These are phyloP conservation scores for Parasitella parasitica DNA, from an alignment of 371 early-diverging fungal species.

Conservation along the genomic window DNA sequence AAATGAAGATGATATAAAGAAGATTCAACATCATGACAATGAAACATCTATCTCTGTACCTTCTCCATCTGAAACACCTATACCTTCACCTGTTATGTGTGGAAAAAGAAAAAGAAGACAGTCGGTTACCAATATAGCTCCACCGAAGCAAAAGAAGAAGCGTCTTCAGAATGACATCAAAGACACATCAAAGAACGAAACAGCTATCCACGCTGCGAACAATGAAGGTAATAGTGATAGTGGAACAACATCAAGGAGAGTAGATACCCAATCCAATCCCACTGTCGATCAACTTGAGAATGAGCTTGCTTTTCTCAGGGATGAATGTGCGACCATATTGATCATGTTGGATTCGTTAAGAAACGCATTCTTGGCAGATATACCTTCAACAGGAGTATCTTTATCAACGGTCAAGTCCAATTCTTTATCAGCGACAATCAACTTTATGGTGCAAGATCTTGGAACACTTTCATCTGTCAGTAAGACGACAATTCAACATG, in stretches of 20 bases:
- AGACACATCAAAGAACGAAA: neutral
- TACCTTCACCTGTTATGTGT: neutral
- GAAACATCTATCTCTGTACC: neutral
- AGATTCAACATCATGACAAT: neutral
- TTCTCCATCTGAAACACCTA: conserved; percentile 3
- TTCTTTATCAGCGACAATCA: neutral
- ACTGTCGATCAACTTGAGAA: conserved; percentile 19
- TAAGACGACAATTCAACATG: neutral
- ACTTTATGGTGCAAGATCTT: neutral
- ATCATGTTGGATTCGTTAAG: conserved; percentile 24
- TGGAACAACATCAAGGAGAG: neutral
- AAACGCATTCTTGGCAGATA: conserved; percentile 23
- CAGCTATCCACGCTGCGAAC: neutral
- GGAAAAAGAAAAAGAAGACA: neutral
- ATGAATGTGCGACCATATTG: conserved; percentile 23
- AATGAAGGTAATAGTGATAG: neutral
- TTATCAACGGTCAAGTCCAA: neutral
- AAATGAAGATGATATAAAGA: neutral
- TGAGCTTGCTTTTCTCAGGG: conserved; percentile 21
- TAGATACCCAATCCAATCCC: neutral
- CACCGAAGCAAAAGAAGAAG: neutral
- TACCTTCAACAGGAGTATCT: neutral
- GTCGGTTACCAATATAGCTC: neutral
- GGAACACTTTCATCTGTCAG: neutral
- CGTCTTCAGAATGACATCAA: neutral